Conservation (phyloP, 2,329 filamentous ascomycete species). For the Alternaria longipes region DNA sequence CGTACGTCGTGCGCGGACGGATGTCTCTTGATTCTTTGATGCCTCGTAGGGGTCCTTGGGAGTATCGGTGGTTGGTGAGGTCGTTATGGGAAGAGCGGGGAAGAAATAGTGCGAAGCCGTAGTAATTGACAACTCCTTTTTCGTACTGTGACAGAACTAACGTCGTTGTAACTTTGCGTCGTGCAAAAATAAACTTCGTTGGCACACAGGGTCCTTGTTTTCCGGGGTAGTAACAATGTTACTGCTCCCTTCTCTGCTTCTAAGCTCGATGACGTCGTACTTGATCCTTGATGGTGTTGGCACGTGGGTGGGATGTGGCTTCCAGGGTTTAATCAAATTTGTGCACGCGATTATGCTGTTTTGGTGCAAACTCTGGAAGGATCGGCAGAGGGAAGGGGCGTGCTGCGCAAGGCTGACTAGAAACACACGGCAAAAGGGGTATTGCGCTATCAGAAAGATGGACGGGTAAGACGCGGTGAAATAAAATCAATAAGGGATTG, state of each 20-base stretch:
- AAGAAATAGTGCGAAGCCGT: constrained; percentile 3
- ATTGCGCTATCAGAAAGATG: not conserved
- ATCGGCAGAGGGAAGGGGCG: constrained; percentile 8
- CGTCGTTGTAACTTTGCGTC: constrained; percentile 1
- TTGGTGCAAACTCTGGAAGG: constrained; percentile 3
- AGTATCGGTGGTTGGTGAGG: not conserved
- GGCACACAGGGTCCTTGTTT: not conserved
- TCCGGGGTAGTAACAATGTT: constrained; percentile 4
- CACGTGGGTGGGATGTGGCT: constrained; percentile 7
- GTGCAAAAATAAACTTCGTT: not conserved
- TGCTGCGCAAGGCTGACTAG: not conserved
- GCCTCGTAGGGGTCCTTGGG: not conserved
- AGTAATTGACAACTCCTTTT: not conserved
- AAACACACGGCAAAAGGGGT: constrained; percentile 5
- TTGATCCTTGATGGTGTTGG: not conserved
- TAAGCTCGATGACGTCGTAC: constrained; percentile 13
- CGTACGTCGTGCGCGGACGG: not conserved
- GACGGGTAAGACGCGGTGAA: not conserved
- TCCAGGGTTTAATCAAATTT: constrained; percentile 9
- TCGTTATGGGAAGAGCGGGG: not conserved
- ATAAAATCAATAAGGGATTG: constrained; percentile 3
- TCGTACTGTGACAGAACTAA: constrained; percentile 5
- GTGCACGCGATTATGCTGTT: constrained; percentile 10
- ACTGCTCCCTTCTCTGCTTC: not conserved
- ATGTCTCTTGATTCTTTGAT: not conserved